Evolutionary conservation across 2,329 filamentous ascomycete species (phyloP), one percentile per base, ranked within the genome.

Genomic region (Sordariomycetes sp.): DNA sequence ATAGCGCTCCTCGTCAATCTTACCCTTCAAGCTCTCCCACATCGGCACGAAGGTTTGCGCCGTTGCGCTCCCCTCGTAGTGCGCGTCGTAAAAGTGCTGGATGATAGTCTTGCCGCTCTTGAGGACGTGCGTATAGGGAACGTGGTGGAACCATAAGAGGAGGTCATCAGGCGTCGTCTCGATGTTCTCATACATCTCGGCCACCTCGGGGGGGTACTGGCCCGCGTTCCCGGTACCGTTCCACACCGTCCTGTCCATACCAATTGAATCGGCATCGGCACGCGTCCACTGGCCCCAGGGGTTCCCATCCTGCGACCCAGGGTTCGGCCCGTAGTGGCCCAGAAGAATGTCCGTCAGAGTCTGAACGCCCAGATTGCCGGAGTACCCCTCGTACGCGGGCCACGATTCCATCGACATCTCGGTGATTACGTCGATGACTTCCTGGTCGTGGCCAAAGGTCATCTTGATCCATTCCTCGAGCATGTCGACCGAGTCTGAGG

Each of bases 71-170:
- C 82, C 82, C 8, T 69, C 67, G 61, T 85, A 84, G 60, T 85
- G 82, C 0, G 80, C 79, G 60, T 85, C 77, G 63, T 85, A 85
- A 65, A 85, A 83, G 63, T 84, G 80, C 63, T 85, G 82, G 55
- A 85, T 84, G 2, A 89, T 82, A 0, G 85, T 86, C 67, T 84
- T 80, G 12, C 83, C 82, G 0, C 77, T 81, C 10, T 82, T 74
- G 1, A 89, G 74, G 7, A 66, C 67, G 45, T 86, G 79, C 0
- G 81, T 86, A 65, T 86, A 89, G 3, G 78, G 77, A 0, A 89
- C 82, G 64, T 89, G 86, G 66, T 89, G 86, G 69, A 89, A 89
- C 85, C 85, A 89, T 2, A 89, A 72, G 2, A 89, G 67, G 1
- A 89, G 70, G 24, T 88, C 73, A 32, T 56, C 55, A 6, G 55